Conservation (phyloP, 345 rosid genomes). For the Linum trigynum region DNA sequence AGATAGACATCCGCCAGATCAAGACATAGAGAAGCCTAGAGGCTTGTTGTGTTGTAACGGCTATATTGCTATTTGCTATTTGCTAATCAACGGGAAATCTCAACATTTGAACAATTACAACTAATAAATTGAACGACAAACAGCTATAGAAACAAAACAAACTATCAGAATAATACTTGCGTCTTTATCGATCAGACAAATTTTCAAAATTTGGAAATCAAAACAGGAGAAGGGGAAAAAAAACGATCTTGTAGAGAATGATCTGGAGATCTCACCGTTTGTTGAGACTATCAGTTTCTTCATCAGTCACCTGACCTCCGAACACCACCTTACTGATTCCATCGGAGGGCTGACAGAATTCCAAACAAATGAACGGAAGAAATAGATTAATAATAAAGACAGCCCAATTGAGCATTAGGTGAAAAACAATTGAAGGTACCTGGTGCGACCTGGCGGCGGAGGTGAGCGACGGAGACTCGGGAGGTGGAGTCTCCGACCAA, state of each 20-base stretch:
- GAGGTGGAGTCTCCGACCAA: slow-evolving; percentile 60
- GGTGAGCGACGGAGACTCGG: slow-evolving; percentile 51
- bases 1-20: too few relatives aligned
- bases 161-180: too few relatives aligned
- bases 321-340: slow-evolving; percentile 92
- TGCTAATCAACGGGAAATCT: too few relatives aligned
- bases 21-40: too few relatives aligned
- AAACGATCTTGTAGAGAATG: background rate
- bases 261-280: slow-evolving; percentile 55
- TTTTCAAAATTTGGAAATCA: background rate
- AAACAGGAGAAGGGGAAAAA: background rate
- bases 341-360: slow-evolving; percentile 63
- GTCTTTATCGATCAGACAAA: background rate
- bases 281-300: slow-evolving; percentile 76
- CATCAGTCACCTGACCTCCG: slow-evolving; percentile 97
- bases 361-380: slow-evolving; percentile 1
- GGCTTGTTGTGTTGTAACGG: too few relatives aligned
- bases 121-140: too few relatives aligned
- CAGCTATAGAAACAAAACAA: too few relatives aligned
- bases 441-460: slow-evolving; percentile 36
- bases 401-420: background rate
- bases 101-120: too few relatives aligned
- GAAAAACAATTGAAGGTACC: slow-evolving; percentile 29
- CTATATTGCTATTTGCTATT: too few relatives aligned
- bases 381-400: slow-evolving; percentile 6